Base-by-base conservation (phyloP, 352 stramenopile genomes). In the Globisporangium spiculum region DNA sequence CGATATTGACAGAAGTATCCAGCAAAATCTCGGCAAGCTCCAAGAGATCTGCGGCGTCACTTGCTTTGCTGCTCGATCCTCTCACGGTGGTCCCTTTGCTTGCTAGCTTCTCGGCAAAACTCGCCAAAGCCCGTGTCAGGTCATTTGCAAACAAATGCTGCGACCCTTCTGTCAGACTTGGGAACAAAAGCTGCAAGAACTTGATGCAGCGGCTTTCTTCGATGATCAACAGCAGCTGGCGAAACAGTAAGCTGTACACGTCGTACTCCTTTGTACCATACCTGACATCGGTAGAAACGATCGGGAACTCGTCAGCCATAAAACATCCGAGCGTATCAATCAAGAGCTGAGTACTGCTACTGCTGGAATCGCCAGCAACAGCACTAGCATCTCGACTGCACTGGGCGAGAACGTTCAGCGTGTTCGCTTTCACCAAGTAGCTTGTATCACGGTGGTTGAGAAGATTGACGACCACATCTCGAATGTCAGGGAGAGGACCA, bases 271-370 rank as follows among this genome's bases (percentile, higher is more conserved):
- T 85, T 5, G 86, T 85, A 1, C 79, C 81, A 41, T 62, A 64
- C 5, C 75, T 73, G 4, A 94, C 84, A 71, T 95, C 88, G 26
- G 70, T 75, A n/a, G 88, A 95, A 30, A 77, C 66, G 44, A 94
- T 89, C 4, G 86, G 88, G 63, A 95, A 93, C 41, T 93, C 84
- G 27, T 90, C 78, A 10, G 90, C 77, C 52, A 91, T 72, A 61
- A 95, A 90, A 16, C 32, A 52, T 20, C 78, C 55, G 1, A 93
- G 54, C 24, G 74, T 74, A 18, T 79, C 69, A 50, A 86, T 53
- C 4, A 80, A 69, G 6, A 30, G 4, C 34, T 73, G 66, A 9
- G 71, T 59, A 4, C 60, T 60, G 7, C 66, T 46, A 20, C 72
- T 57, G 34, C 62, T 27, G 3, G 12, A 44, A 44, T 34, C 24